These are phyloP conservation scores for Vaccinium vitisidaea DNA, from an alignment of 148 eudicot species.

Conservation along the genomic window DNA sequence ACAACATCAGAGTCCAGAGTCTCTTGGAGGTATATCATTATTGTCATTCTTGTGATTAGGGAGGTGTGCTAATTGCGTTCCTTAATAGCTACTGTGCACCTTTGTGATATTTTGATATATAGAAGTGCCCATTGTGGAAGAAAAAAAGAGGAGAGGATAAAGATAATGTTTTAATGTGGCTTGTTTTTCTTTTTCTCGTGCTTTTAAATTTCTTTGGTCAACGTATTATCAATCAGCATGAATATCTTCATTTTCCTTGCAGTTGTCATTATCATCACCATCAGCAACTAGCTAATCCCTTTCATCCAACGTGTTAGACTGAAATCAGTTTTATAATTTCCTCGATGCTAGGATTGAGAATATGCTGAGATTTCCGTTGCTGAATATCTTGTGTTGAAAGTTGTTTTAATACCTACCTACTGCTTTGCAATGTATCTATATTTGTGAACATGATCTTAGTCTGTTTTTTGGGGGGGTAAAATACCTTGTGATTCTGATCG, in stretches of 20 bases:
- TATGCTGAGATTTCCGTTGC: too few species aligned
- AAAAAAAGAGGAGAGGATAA: background rate
- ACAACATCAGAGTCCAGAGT: background rate
- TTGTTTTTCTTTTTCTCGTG: conserved; percentile 8
- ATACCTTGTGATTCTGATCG: too few species aligned
- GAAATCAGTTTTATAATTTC: too few species aligned
- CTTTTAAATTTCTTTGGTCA: background rate
- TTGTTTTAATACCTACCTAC: too few species aligned
- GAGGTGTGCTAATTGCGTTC: background rate
- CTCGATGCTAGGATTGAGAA: too few species aligned
- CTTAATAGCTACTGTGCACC: background rate
- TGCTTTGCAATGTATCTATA: too few species aligned
- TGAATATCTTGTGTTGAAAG: too few species aligned
- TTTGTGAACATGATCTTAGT: too few species aligned
- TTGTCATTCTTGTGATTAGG: background rate
- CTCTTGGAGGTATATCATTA: background rate
- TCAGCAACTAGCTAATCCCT: background rate
- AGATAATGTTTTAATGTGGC: background rate
- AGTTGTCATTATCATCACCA: background rate
- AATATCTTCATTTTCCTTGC: background rate
- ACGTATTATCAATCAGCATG: background rate
- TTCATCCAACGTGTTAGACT: background rate
- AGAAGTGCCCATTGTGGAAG: background rate
- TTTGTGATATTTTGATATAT: background rate
- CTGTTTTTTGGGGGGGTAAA: too few species aligned